phyloP scores from a whole-genome alignment of 75 land plant species.

The Selaginella moellendorffii region DNA sequence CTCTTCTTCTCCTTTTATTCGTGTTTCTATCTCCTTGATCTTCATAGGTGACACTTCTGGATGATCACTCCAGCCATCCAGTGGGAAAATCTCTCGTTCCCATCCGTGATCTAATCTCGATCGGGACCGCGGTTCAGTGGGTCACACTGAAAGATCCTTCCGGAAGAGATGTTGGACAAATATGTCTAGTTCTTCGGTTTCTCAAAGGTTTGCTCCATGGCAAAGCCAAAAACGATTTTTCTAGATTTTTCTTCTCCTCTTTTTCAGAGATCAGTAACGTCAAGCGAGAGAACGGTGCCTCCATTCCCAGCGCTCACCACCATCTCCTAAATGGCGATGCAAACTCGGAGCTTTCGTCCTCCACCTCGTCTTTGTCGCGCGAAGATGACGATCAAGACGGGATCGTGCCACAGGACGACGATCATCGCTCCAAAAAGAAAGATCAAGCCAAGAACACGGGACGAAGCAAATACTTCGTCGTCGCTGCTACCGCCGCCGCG shows the following conservation, averaged over 20 bases:
- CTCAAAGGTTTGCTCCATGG: background rate
- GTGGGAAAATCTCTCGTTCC: conserved; percentile 3
- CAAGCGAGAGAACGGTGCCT: background rate
- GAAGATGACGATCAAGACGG: too few relatives aligned
- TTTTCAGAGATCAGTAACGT: background rate
- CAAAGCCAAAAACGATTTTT: background rate
- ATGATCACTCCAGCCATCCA: background rate
- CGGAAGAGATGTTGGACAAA: conserved; percentile 2
- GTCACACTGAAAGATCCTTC: background rate
- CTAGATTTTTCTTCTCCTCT: background rate
- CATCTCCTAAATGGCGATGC: background rate
- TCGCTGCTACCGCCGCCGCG: background rate
- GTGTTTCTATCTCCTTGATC: background rate
- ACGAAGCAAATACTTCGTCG: background rate
- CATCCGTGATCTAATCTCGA: background rate
- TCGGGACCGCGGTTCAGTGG: background rate
- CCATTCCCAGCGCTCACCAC: background rate
- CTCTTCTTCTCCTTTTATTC: background rate
- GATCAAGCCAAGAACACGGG: too few relatives aligned
- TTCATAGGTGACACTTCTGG: background rate
- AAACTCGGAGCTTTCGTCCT: background rate
- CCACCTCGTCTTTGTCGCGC: background rate
- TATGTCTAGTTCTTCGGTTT: background rate
- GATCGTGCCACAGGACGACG: background rate
- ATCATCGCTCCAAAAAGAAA: background rate